Evolutionary conservation across 306 rosid species (phyloP).

Genomic region (Lathyrus oleraceus): DNA sequence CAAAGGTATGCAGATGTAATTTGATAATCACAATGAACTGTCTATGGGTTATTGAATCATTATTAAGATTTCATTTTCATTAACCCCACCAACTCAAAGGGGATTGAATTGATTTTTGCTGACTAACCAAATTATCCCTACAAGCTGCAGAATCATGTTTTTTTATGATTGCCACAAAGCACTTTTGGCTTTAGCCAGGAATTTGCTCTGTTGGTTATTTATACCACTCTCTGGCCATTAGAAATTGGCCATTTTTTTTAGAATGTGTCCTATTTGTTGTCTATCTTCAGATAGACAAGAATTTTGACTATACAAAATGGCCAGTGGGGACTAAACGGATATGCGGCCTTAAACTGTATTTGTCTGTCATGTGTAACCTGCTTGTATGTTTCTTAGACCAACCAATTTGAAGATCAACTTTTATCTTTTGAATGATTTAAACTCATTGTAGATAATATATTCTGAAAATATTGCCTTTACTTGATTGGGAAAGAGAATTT

Average conservation of each 20-base stretch:
- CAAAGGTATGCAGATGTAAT: slow-evolving; percentile 64
- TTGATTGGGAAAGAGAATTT: background rate
- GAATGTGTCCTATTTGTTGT: background rate
- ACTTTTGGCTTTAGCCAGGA: slow-evolving; percentile 16
- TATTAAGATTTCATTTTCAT: slow-evolving; percentile 23
- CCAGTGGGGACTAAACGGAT: background rate
- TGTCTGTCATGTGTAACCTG: background rate
- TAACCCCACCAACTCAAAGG: slow-evolving; percentile 6
- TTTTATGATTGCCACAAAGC: slow-evolving; percentile 19
- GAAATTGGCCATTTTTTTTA: background rate
- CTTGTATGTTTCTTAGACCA: background rate
- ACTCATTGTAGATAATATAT: background rate
- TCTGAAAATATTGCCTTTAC: background rate
- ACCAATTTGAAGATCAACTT: background rate
- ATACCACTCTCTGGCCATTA: slow-evolving; percentile 7
- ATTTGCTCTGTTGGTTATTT: slow-evolving; percentile 24
- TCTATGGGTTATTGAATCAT: slow-evolving; percentile 20
- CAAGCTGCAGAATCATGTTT: background rate
- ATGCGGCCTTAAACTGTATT: background rate
- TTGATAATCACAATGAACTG: slow-evolving; percentile 11
- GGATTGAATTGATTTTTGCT: slow-evolving; percentile 5
- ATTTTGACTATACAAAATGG: slow-evolving; percentile 8
- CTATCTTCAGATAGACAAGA: slow-evolving; percentile 9
- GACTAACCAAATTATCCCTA: slow-evolving; percentile 14
- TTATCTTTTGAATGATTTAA: background rate